Evolutionary conservation across 108 stramenopile genomes (phyloP), one percentile per base, ranked within the genome.

Genomic region (Schizochytrium sp.): DNA sequence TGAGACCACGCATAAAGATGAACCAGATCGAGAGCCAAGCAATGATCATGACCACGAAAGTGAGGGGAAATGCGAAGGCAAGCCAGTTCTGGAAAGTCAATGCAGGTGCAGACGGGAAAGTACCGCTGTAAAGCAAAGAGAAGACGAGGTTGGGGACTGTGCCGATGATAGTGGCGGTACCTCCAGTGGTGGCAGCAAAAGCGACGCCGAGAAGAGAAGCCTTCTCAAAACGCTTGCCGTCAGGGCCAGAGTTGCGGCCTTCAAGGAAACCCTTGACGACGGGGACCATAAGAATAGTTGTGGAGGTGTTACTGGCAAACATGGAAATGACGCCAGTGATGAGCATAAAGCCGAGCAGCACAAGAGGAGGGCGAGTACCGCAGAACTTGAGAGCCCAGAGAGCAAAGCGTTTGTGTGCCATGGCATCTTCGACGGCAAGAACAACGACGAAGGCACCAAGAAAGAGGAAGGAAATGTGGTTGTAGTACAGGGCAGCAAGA

Each of bases 181-280:
- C 64, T 38, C 64, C 64, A 8, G 64, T 7, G 12, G 64, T 69
- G 28, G 64, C 64, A 44, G 42, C 44, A 1, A 69, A 69, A 7
- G 64, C 64, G 64, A 69, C 44, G 12, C 64, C 64, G 64, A 69
- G 64, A 69, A 69, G 64, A 69, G 64, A 38, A 15, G 64, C 64
- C 2, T 69, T 69, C 28, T 69, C 12, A 44, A 69, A 69, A 44
- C 7, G 64, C 64, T 69, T 69, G 12, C 15, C 15, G 28, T 69
- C 64, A 7, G 64, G 64, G 64, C 12, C 44, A 8, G 7, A 10
- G 28, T 38, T 7, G 64, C 64, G 64, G 28, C 64, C 64, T 44
- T 69, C 64, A 44, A 69, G 64, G 28, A 69, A 69, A 3, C 64
- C 64, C 8, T 69, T 69, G 12, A 69, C 64, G 42, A 69, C 64